Conservation (phyloP, 768 basidiomycete species). For the Boletus rubroflammeus region DNA sequence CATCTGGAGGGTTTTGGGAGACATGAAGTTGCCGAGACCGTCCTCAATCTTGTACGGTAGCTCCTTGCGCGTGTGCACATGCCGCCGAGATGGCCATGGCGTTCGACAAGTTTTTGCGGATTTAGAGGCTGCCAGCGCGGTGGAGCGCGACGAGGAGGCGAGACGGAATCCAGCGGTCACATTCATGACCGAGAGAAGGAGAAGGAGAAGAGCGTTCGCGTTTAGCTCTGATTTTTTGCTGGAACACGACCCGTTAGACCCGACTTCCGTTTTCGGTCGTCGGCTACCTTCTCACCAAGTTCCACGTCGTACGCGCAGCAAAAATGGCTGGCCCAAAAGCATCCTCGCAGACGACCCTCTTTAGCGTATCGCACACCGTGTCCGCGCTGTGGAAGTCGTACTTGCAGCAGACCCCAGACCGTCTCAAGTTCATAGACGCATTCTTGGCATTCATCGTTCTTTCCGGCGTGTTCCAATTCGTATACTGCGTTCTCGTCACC, state of each 20-base stretch:
- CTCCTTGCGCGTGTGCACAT: conserved; percentile 47
- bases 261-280: conserved; percentile 14
- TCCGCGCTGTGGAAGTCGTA: conserved; percentile 75
- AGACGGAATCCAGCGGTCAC: conserved; percentile 18
- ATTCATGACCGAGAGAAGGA: conserved; percentile 18
- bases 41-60: conserved; percentile 66
- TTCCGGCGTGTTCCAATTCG: conserved; percentile 86
- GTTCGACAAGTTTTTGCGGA: conserved; percentile 5
- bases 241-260: not conserved
- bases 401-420: conserved; percentile 67
- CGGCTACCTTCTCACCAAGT: conserved; percentile 3
- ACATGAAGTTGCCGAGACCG: conserved; percentile 77
- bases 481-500: conserved; percentile 87
- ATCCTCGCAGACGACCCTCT: conserved; percentile 10
- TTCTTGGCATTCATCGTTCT: conserved; percentile 92
- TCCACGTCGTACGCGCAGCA: conserved; percentile 25
- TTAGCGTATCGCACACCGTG: conserved; percentile 34
- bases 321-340: conserved; percentile 37
- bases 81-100: conserved; percentile 28
- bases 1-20: conserved; percentile 64
- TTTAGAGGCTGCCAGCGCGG: conserved; percentile 15
- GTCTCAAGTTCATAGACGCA: conserved; percentile 90
- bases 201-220: not conserved
- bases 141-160: conserved; percentile 20
- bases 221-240: conserved; percentile 2